A percentile compares a stretch with the other conserved stretches of the same genome.
phyloP scores from a whole-genome alignment of 2,329 filamentous ascomycete genomes.

The Sodiomyces alkalinus region DNA sequence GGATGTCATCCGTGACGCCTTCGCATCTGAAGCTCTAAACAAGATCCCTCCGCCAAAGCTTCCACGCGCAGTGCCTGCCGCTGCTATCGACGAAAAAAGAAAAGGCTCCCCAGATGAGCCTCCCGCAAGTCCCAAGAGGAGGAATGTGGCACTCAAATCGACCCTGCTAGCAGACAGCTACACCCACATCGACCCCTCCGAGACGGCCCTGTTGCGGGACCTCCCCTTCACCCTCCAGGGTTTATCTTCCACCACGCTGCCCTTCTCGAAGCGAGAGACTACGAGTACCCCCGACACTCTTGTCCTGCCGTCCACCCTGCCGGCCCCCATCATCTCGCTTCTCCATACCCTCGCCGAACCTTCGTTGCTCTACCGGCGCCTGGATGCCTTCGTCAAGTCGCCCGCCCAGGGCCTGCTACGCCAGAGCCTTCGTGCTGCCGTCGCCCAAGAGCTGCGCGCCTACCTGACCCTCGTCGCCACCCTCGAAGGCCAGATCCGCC shows the following conservation, averaged over 20 bases:
- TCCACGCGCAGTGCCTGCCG: too few species aligned
- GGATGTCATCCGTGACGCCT: constrained; percentile 34
- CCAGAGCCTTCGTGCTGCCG: constrained; percentile 80
- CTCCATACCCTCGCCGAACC: constrained; percentile 85
- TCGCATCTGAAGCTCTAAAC: constrained; percentile 35
- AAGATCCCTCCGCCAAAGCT: constrained; percentile 26
- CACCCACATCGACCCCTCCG: constrained; percentile 42
- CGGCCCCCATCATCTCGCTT: constrained; percentile 71
- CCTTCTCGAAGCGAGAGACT: constrained; percentile 56
- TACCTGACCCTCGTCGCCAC: constrained; percentile 87
- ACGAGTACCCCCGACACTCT: too few species aligned
- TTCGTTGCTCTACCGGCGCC: constrained; percentile 71
- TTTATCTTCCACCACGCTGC: constrained; percentile 70
- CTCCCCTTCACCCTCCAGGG: constrained; percentile 89
- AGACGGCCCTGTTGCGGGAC: constrained; percentile 57
- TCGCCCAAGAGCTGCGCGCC: constrained; percentile 70
- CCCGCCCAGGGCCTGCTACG: constrained; percentile 72
- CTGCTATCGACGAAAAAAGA: constrained; percentile 19
- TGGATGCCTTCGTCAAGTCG: constrained; percentile 70
- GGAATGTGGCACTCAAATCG: constrained; percentile 42
- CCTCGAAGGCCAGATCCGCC: constrained; percentile 78
- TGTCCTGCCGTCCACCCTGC: constrained; percentile 63
- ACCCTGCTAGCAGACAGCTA: constrained; percentile 42
- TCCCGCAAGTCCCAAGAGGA: constrained; percentile 20
- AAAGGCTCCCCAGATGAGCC: too few species aligned